A percentile compares a stretch with the other conserved stretches of the same genome.
phyloP scores from a whole-genome alignment of 805 yeast species.

The Wickerhamomyces subpelliculosus region DNA sequence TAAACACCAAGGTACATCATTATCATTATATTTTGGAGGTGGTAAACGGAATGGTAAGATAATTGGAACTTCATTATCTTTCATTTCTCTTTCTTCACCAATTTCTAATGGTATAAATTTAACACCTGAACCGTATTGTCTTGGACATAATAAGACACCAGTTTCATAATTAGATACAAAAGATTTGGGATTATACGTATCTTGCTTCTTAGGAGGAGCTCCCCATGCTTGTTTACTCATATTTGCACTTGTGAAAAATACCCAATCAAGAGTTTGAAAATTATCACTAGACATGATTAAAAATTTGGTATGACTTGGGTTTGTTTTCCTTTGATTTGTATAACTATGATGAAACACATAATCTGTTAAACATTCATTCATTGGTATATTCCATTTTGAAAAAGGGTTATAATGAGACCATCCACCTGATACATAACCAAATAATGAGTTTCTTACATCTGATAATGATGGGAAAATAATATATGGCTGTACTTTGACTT shows the following conservation, averaged over 20 bases:
- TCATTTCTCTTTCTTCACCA: slow-evolving; percentile 20
- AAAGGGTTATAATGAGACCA: slow-evolving; percentile 40
- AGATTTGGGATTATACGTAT: slow-evolving; percentile 20
- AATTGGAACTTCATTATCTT: slow-evolving; percentile 20
- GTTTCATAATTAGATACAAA: slow-evolving; percentile 42
- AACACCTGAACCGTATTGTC: slow-evolving; percentile 12
- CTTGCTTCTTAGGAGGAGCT: slow-evolving; percentile 16
- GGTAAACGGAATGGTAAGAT: slow-evolving; percentile 52
- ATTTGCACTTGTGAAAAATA: slow-evolving; percentile 68
- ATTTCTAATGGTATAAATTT: slow-evolving; percentile 38
- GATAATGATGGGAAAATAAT: slow-evolving; percentile 39
- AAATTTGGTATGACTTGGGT: slow-evolving; percentile 66
- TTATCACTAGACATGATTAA: slow-evolving; percentile 48
- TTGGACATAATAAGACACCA: slow-evolving; percentile 41
- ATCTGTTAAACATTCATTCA: slow-evolving; percentile 34
- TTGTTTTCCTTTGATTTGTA: slow-evolving; percentile 19
- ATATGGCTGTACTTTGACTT: slow-evolving; percentile 25
- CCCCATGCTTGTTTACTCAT: slow-evolving; percentile 84
- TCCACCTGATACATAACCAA: slow-evolving; percentile 43
- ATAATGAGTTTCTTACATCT: slow-evolving; percentile 31
- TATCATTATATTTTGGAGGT: slow-evolving; percentile 28
- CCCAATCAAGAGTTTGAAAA: slow-evolving; percentile 54
- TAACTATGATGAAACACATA: slow-evolving; percentile 28
- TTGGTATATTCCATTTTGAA: slow-evolving; percentile 23
- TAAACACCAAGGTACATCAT: slow-evolving; percentile 44